phyloP scores from a whole-genome alignment of 805 yeast genomes.

The Kodamaea sagamina region DNA sequence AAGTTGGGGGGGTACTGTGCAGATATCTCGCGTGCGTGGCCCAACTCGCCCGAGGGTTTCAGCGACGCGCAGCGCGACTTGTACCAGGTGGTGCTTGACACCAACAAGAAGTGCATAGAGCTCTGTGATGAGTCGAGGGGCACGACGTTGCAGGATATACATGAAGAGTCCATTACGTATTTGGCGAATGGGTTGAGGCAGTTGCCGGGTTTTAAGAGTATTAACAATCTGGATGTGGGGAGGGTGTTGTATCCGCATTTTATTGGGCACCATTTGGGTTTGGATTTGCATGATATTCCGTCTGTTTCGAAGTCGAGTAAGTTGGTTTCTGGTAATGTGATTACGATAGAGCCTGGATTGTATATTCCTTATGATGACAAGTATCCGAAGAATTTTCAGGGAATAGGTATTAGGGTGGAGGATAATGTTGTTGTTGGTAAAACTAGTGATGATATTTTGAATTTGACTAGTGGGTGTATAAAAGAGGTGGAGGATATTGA shows the following conservation, averaged over 20 bases:
- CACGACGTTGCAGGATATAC: conserved; percentile 53
- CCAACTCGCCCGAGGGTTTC: conserved; percentile 70
- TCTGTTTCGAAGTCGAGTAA: conserved; percentile 54
- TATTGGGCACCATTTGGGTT: conserved; percentile 92
- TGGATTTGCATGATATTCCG: conserved; percentile 88
- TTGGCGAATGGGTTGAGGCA: conserved; percentile 68
- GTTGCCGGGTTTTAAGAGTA: conserved; percentile 60
- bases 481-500: conserved; percentile 88
- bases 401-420: conserved; percentile 92
- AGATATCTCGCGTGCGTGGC: conserved; percentile 97
- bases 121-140: conserved; percentile 57
- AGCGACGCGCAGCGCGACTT: conserved; percentile 78
- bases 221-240: conserved; percentile 54
- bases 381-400: conserved; percentile 80
- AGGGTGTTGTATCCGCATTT: conserved; percentile 80
- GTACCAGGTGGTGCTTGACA: conserved; percentile 84
- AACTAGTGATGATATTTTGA: conserved; percentile 47
- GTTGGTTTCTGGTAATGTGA: conserved; percentile 70
- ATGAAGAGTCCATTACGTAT: conserved; percentile 60
- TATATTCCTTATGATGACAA: conserved; percentile 74
- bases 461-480: conserved; percentile 76
- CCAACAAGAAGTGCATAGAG: conserved; percentile 75
- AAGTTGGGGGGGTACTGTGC: conserved; percentile 91
- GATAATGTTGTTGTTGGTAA: conserved; percentile 86
- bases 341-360: conserved; percentile 95